Conservation (phyloP, 2,329 filamentous ascomycete species). For the Colletotrichum gigasporum region DNA sequence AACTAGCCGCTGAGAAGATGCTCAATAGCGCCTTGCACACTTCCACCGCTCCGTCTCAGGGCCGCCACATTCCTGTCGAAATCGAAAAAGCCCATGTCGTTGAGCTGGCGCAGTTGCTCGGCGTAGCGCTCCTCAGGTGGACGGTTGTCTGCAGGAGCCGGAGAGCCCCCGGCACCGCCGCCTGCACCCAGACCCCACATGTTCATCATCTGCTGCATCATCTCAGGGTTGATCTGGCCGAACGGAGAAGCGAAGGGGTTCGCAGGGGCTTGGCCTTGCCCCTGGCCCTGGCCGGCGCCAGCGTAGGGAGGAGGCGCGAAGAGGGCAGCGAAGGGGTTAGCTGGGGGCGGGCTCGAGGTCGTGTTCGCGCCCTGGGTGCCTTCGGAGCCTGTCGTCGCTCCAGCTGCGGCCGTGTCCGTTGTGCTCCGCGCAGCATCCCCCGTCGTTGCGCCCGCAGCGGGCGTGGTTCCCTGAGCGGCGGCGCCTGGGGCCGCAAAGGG, state of each 20-base stretch:
- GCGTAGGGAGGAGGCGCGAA: constrained; percentile 53
- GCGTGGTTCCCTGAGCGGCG: constrained; percentile 7
- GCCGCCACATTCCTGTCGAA: constrained; percentile 94
- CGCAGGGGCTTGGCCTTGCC: constrained; percentile 37
- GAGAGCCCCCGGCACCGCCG: constrained; percentile 44
- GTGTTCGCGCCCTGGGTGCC: constrained; percentile 37
- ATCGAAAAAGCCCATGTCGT: constrained; percentile 99
- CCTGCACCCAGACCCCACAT: constrained; percentile 53
- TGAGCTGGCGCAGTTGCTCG: constrained; percentile 88
- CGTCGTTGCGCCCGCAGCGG: constrained; percentile 21
- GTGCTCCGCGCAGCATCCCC: constrained; percentile 29
- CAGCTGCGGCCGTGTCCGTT: constrained; percentile 33
- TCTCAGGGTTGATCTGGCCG: constrained; percentile 58
- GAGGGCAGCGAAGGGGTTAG: constrained; percentile 75
- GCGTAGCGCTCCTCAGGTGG: constrained; percentile 95
- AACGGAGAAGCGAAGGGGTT: constrained; percentile 57
- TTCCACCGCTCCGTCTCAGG: constrained; percentile 87
- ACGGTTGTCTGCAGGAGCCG: constrained; percentile 78
- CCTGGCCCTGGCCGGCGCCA: constrained; percentile 43
- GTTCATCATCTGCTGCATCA: constrained; percentile 63
- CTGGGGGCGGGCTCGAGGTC: constrained; percentile 47
- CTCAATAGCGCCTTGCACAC: constrained; percentile 91
- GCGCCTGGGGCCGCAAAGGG: constrained; percentile 30
- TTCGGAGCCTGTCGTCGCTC: constrained; percentile 29
- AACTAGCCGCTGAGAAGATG: constrained; percentile 63